Conservation (phyloP, 1,139 yeast genomes). For the Geotrichum cucujoidarum region DNA sequence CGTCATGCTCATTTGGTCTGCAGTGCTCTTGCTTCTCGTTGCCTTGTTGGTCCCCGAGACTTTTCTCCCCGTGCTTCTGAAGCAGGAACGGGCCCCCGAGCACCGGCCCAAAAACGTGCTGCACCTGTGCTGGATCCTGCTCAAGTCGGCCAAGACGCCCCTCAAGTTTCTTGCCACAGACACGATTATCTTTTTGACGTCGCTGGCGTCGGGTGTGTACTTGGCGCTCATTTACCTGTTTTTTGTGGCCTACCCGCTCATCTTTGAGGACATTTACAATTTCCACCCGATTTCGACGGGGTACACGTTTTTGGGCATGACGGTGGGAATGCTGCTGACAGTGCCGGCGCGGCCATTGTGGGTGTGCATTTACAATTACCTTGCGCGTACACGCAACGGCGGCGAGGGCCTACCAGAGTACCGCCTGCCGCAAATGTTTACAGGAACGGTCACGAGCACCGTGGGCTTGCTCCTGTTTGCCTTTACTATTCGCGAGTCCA, state of each 20-base stretch:
- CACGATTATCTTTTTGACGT: conserved; percentile 56
- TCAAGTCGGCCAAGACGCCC: conserved; percentile 49
- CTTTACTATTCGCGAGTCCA: conserved; percentile 43
- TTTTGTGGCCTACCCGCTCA: conserved; percentile 21
- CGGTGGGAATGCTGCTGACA: conserved; percentile 18
- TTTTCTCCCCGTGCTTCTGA: conserved; percentile 57
- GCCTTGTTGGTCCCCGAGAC: conserved; percentile 63
- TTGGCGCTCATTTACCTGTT: conserved; percentile 30
- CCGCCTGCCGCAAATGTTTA: conserved; percentile 46
- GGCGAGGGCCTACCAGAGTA: conserved; percentile 41
- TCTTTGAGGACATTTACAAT: conserved; percentile 19
- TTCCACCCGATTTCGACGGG: conserved; percentile 19
- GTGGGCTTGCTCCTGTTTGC: conserved; percentile 60
- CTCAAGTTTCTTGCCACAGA: conserved; percentile 49
- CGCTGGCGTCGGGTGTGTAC: conserved; percentile 57
- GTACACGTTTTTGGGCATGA: conserved; percentile 17
- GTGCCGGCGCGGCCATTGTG: conserved; percentile 23
- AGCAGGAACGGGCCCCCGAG: conserved; percentile 62
- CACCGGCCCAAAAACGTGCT: conserved; percentile 79
- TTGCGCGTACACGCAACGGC: conserved; percentile 18
- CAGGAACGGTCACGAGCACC: conserved; percentile 46
- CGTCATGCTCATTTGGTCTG: conserved; percentile 65
- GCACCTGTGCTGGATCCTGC: not conserved
- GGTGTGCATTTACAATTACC: conserved; percentile 19
- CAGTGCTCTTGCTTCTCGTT: conserved; percentile 47